Percentiles rank a stretch among this genome's conserved stretches.
phyloP scores from a whole-genome alignment of 768 basidiomycete genomes.

The Cystobasidium tubakii region DNA sequence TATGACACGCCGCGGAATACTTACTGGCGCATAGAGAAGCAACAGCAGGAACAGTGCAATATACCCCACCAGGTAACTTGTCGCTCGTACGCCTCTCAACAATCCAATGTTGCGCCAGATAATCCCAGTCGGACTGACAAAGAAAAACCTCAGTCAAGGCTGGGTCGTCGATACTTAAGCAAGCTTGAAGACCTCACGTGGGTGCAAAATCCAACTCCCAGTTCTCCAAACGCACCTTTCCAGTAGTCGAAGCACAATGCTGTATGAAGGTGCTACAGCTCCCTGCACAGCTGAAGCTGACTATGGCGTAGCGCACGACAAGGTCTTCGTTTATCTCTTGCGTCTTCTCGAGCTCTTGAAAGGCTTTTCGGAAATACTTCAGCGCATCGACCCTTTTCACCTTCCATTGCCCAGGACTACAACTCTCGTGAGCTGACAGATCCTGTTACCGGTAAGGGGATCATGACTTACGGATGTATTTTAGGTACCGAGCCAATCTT shows the following conservation, averaged over 20 bases:
- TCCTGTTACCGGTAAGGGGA: too few species aligned
- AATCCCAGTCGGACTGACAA: slow-evolving; percentile 12
- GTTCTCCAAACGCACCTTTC: background rate
- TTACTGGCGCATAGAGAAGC: slow-evolving; percentile 14
- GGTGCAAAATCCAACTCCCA: slow-evolving; percentile 32
- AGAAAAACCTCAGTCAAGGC: too few species aligned
- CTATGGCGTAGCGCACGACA: slow-evolving; percentile 8
- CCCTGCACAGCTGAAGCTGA: slow-evolving; percentile 21
- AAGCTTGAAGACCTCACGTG: background rate
- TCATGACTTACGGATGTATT: background rate
- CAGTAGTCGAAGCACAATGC: background rate
- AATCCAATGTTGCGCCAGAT: slow-evolving; percentile 29
- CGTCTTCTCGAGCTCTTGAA: slow-evolving; percentile 1
- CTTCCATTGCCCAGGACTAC: background rate
- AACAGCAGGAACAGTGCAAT: background rate
- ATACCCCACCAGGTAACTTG: slow-evolving; percentile 20
- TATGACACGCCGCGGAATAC: background rate
- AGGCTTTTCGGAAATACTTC: background rate
- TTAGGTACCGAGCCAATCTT: background rate
- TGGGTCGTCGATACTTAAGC: too few species aligned
- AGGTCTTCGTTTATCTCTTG: background rate
- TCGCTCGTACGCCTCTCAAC: background rate
- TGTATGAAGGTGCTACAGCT: slow-evolving; percentile 14
- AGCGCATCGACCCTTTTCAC: slow-evolving; percentile 15
- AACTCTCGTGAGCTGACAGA: background rate